Conservation (phyloP, 148 eudicot species). For the Oxyria digyna region DNA sequence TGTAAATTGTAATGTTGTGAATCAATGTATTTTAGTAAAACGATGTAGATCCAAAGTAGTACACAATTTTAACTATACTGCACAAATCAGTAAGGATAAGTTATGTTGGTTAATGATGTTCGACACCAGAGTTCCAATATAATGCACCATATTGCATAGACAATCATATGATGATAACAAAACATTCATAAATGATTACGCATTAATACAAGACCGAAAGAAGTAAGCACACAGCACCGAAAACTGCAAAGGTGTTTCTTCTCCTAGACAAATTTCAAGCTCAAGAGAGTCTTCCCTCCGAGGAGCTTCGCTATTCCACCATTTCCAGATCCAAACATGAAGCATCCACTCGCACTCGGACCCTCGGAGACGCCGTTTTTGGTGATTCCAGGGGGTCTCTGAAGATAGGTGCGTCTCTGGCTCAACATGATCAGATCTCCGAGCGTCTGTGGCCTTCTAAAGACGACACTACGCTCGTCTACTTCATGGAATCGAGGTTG, state of each 20-base stretch:
- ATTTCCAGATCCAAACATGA: background rate
- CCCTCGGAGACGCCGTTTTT: constrained; percentile 19
- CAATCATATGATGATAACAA: too few relatives aligned
- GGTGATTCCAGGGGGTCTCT: constrained; percentile 37
- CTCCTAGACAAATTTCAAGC: background rate
- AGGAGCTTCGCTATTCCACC: background rate
- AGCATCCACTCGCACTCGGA: background rate
- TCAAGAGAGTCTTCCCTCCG: background rate
- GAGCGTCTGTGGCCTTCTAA: constrained; percentile 51
- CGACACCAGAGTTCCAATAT: too few relatives aligned
- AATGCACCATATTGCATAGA: too few relatives aligned
- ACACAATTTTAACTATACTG: too few relatives aligned
- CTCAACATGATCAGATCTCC: constrained; percentile 89
- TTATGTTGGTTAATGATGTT: too few relatives aligned
- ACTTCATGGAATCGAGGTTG: background rate
- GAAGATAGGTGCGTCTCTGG: constrained; percentile 46
- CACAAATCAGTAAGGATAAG: too few relatives aligned
- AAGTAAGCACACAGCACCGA: background rate
- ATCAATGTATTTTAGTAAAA: too few relatives aligned
- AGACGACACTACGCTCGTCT: constrained; percentile 22
- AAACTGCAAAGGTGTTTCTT: background rate
- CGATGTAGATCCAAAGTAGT: too few relatives aligned
- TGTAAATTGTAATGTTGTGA: too few relatives aligned
- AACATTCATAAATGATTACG: background rate
- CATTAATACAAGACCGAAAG: background rate